Conservation (phyloP, 106 monocot species). For the Dioscorea dumetorum region DNA sequence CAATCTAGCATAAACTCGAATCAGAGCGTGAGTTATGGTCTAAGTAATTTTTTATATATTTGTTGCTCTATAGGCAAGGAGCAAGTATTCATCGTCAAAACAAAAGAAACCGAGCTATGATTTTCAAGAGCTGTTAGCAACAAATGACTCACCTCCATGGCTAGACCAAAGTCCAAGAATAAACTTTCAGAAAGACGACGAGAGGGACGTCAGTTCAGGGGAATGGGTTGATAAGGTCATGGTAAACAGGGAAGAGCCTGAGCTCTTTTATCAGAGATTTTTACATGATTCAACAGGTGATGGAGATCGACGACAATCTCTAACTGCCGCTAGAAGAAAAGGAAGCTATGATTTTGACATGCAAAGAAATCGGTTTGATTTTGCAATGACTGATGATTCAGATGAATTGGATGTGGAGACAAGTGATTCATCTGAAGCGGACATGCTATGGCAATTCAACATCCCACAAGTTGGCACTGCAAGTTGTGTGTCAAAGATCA, state of each 20-base stretch:
- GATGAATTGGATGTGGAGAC: constrained; percentile 75
- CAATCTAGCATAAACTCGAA: neutral
- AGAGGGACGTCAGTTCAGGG: constrained; percentile 43
- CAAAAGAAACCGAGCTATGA: constrained; percentile 73
- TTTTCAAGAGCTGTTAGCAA: constrained; percentile 43
- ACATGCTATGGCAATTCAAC: constrained; percentile 58
- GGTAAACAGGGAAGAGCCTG: constrained; percentile 52
- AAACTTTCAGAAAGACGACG: constrained; percentile 35
- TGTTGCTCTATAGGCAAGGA: constrained; percentile 23
- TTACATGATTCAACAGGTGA: constrained; percentile 23
- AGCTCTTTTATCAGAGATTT: constrained; percentile 68
- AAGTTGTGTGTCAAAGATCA: constrained; percentile 49
- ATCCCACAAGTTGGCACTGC: constrained; percentile 15
- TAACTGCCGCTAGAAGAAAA: constrained; percentile 10
- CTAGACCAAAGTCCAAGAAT: constrained; percentile 17
- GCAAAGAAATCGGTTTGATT: constrained; percentile 2
- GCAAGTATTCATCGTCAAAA: constrained; percentile 15
- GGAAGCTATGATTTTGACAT: neutral
- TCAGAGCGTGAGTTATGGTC: neutral
- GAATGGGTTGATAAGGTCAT: constrained; percentile 92
- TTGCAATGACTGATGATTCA: constrained; percentile 34
- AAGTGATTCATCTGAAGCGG: constrained; percentile 88
- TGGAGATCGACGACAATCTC: constrained; percentile 17
- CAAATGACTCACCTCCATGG: constrained; percentile 36
- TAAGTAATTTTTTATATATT: neutral